Conservation (phyloP, 768 basidiomycete species). For the Tulasnella sp. region DNA sequence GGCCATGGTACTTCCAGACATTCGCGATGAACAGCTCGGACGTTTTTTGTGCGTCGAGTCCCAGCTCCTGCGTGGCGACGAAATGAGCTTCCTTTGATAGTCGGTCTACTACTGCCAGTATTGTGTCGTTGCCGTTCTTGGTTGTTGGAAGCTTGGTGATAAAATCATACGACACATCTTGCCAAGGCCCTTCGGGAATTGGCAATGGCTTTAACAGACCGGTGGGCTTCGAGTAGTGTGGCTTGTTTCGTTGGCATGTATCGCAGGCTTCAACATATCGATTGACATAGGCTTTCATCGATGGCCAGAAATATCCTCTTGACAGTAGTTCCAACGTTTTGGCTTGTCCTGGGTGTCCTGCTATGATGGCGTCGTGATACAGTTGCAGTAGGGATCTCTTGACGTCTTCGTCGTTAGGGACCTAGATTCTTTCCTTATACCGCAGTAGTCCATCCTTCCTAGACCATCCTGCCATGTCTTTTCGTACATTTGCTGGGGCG, state of each 20-base stretch:
- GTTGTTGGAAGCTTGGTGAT: slow-evolving; percentile 19
- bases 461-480: background rate
- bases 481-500: background rate
- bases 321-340: slow-evolving; percentile 24
- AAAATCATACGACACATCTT: slow-evolving; percentile 27
- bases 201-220: slow-evolving; percentile 27
- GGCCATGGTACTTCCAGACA: slow-evolving; percentile 10
- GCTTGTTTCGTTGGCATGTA: slow-evolving; percentile 25
- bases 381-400: background rate
- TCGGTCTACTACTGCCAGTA: slow-evolving; percentile 13
- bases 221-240: background rate
- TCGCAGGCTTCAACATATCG: slow-evolving; percentile 28
- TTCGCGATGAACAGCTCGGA: background rate
- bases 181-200: slow-evolving; percentile 27
- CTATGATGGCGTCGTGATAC: background rate
- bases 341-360: slow-evolving; percentile 19
- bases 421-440: slow-evolving; percentile 12
- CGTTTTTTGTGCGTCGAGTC: background rate
- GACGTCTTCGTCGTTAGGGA: background rate
- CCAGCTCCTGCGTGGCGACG: background rate
- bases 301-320: slow-evolving; percentile 25
- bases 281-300: slow-evolving; percentile 22
- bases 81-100: slow-evolving; percentile 10
- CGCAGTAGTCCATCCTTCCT: background rate
- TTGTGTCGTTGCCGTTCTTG: background rate